Percentiles rank a stretch among this genome's conserved stretches.
These are phyloP conservation scores for Gastrolobium villosum DNA, from an alignment of 306 rosid species.

Conservation along the genomic window DNA sequence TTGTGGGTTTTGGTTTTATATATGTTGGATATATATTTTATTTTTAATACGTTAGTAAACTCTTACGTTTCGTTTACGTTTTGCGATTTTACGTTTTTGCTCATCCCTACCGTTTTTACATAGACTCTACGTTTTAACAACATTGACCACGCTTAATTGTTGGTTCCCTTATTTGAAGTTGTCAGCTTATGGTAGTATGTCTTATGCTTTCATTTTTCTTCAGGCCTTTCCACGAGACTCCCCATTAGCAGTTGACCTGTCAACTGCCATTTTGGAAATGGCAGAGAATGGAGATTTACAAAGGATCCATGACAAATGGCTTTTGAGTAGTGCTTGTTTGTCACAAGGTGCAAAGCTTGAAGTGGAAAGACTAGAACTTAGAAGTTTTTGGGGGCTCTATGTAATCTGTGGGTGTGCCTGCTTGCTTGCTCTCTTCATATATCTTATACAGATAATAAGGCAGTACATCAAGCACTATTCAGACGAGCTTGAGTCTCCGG, in stretches of 20 bases:
- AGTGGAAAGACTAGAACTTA: conserved; percentile 78
- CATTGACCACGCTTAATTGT: background rate
- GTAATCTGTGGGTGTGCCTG: conserved; percentile 75
- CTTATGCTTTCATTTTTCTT: conserved; percentile 24
- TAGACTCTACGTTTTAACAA: no score
- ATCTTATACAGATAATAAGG: conserved; percentile 56
- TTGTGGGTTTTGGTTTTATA: no score
- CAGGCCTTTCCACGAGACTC: conserved; percentile 96
- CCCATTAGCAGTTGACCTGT: conserved; percentile 85
- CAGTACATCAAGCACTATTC: conserved; percentile 66
- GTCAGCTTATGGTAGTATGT: background rate
- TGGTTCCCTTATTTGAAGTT: background rate
- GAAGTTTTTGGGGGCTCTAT: conserved; percentile 93
- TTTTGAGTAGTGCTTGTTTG: conserved; percentile 73
- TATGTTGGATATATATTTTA: no score
- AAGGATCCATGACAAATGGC: conserved; percentile 99
- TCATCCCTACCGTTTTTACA: no score
- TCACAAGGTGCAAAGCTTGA: conserved; percentile 70
- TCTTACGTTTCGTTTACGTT: no score
- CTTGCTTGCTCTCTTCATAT: conserved; percentile 68
- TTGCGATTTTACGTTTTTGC: no score
- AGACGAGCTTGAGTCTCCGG: conserved; percentile 44
- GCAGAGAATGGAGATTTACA: conserved; percentile 88
- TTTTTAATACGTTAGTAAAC: no score
- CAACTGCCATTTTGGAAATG: conserved; percentile 82